These are phyloP conservation scores for Penicillium sp. DNA, from an alignment of 2,329 filamentous ascomycete genomes.

Conservation along the genomic window DNA sequence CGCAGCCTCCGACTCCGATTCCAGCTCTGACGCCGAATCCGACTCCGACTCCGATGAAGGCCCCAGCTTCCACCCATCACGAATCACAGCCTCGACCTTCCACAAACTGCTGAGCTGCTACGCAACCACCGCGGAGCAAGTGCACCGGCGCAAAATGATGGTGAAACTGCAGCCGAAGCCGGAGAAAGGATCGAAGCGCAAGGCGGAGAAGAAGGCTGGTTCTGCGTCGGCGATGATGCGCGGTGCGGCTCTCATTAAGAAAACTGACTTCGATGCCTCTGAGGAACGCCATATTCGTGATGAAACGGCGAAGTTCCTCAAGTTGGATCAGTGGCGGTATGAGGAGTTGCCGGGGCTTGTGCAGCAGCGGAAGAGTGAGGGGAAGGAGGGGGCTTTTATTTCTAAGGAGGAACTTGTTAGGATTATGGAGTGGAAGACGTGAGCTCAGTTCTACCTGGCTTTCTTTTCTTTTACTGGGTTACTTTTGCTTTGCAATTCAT, in stretches of 20 bases:
- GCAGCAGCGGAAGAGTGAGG: conserved; percentile 18
- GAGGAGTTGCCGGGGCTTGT: conserved; percentile 34
- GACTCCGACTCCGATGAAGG: neutral
- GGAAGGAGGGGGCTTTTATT: conserved; percentile 24
- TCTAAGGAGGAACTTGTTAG: conserved; percentile 41
- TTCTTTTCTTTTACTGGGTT: too few species aligned
- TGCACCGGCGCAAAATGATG: conserved; percentile 27
- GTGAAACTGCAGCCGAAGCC: conserved; percentile 24
- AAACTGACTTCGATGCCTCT: conserved; percentile 1
- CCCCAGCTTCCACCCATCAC: conserved; percentile 26
- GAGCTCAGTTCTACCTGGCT: conserved; percentile 13
- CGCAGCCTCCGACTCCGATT: neutral
- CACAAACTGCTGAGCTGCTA: conserved; percentile 31
- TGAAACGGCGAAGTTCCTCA: conserved; percentile 32
- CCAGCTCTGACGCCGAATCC: too few species aligned
- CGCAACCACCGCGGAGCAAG: conserved; percentile 28
- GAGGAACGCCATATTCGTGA: conserved; percentile 18
- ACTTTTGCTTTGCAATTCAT: too few species aligned
- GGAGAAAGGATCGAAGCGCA: conserved; percentile 24
- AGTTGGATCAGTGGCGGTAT: conserved; percentile 46
- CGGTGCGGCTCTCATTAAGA: neutral
- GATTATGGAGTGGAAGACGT: conserved; percentile 53
- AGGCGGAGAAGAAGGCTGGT: neutral
- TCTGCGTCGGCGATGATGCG: too few species aligned
- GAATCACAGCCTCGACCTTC: conserved; percentile 34